phyloP scores from a whole-genome alignment of 179 eudicot genomes.

The Beta corolliflora region DNA sequence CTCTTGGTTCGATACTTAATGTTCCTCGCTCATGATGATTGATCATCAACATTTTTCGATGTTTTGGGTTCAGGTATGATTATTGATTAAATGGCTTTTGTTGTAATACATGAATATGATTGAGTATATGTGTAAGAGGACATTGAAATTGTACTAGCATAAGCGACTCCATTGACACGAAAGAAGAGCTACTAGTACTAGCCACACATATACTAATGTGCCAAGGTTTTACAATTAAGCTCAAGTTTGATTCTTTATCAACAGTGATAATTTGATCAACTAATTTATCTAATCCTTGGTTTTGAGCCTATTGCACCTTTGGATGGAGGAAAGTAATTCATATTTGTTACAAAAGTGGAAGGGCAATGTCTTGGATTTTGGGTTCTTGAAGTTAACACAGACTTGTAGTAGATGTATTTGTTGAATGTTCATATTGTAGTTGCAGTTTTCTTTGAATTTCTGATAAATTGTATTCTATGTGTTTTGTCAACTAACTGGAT shows the following conservation, averaged over 20 bases:
- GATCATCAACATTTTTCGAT: background rate
- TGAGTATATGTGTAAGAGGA: background rate
- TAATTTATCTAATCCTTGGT: background rate
- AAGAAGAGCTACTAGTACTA: background rate
- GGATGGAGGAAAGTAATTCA: background rate
- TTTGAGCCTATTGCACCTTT: background rate
- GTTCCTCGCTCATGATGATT: background rate
- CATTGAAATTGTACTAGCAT: background rate
- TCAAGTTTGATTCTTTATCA: background rate
- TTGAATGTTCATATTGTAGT: background rate
- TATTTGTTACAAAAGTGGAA: background rate
- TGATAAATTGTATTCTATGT: background rate
- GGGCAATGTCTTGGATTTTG: background rate
- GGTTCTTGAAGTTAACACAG: too few species aligned
- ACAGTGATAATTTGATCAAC: background rate
- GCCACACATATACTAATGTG: background rate
- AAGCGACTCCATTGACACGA: background rate
- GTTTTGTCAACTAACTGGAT: too few species aligned
- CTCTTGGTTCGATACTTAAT: slow-evolving; percentile 53
- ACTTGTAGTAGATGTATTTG: background rate
- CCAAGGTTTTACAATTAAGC: background rate
- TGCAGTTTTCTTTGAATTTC: background rate
- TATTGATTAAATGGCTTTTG: background rate
- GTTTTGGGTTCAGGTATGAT: background rate
- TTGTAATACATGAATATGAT: background rate